Conservation (phyloP, 2,329 filamentous ascomycete species). For the Daldinia sp. region DNA sequence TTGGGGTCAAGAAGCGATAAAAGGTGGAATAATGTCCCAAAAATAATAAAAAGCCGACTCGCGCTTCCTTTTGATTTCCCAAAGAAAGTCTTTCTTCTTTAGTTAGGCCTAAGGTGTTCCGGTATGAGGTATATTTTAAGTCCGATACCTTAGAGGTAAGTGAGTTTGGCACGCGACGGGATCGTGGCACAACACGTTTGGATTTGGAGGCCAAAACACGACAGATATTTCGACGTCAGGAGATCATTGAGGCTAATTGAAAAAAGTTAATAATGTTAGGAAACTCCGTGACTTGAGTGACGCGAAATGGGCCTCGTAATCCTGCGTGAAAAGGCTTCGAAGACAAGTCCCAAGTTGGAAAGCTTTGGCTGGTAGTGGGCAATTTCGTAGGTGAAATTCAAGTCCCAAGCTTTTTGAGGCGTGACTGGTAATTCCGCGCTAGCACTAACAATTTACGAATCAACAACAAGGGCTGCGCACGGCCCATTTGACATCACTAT, state of each 20-base stretch:
- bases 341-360: conserved; percentile 22
- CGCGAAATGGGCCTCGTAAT: conserved; percentile 37
- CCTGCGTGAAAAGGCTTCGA: conserved; percentile 33
- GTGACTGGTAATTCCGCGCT: conserved; percentile 26
- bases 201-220: conserved; percentile 39
- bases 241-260: conserved; percentile 35
- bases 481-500: conserved; percentile 39
- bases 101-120: background rate
- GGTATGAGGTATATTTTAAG: background rate
- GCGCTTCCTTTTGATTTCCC: background rate
- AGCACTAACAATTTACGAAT: conserved; percentile 47
- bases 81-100: background rate
- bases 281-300: conserved; percentile 37
- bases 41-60: background rate
- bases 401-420: conserved; percentile 24
- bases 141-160: too few relatives aligned
- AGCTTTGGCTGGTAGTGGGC: conserved; percentile 29
- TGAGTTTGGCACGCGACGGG: conserved; percentile 44
- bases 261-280: background rate
- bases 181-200: conserved; percentile 41
- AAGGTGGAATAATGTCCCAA: background rate
- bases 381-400: conserved; percentile 8
- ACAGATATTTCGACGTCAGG: conserved; percentile 24
- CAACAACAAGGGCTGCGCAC: conserved; percentile 41
- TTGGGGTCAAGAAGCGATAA: background rate